Percentiles rank a stretch among this genome's conserved stretches.
phyloP scores from a whole-genome alignment of 768 basidiomycete genomes.

The Tulasnella sp. region DNA sequence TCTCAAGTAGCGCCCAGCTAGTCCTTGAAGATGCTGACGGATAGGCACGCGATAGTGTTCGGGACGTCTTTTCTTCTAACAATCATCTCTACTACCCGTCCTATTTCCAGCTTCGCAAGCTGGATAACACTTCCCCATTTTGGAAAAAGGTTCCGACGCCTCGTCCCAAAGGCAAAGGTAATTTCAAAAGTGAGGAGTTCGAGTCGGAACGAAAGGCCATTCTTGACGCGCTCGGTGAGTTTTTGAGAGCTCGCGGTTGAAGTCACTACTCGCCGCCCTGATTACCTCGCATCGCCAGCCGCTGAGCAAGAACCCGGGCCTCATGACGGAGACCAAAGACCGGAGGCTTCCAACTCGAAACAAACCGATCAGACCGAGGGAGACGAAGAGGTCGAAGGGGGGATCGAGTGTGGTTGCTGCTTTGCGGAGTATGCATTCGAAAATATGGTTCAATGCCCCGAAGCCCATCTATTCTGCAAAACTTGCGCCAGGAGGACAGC shows the following conservation, averaged over 20 bases:
- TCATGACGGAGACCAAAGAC: not conserved
- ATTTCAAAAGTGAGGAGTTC: slow-evolving; percentile 41
- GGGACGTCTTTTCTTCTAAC: slow-evolving; percentile 47
- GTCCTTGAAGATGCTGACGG: not conserved
- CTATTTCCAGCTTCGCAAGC: slow-evolving; percentile 49
- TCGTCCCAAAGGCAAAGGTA: slow-evolving; percentile 32
- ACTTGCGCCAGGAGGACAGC: slow-evolving; percentile 68
- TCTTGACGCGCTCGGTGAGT: slow-evolving; percentile 37
- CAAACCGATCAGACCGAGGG: slow-evolving; percentile 41
- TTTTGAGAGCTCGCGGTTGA: not conserved
- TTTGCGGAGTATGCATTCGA: slow-evolving; percentile 69
- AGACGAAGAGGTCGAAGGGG: slow-evolving; percentile 48
- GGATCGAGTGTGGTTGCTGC: slow-evolving; percentile 87
- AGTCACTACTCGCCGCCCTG: not conserved
- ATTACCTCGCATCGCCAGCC: not conserved
- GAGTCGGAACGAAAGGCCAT: slow-evolving; percentile 50
- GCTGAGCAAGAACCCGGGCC: not conserved
- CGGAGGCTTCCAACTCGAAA: slow-evolving; percentile 27
- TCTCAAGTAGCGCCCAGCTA: not conserved
- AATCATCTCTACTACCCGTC: slow-evolving; percentile 61
- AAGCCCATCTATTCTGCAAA: slow-evolving; percentile 82
- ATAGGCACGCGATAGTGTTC: not conserved
- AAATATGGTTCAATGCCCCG: slow-evolving; percentile 84
- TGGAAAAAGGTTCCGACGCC: slow-evolving; percentile 30
- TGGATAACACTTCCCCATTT: slow-evolving; percentile 31